Conservation (phyloP, 768 basidiomycete species). For the Boletellus ananiceps region DNA sequence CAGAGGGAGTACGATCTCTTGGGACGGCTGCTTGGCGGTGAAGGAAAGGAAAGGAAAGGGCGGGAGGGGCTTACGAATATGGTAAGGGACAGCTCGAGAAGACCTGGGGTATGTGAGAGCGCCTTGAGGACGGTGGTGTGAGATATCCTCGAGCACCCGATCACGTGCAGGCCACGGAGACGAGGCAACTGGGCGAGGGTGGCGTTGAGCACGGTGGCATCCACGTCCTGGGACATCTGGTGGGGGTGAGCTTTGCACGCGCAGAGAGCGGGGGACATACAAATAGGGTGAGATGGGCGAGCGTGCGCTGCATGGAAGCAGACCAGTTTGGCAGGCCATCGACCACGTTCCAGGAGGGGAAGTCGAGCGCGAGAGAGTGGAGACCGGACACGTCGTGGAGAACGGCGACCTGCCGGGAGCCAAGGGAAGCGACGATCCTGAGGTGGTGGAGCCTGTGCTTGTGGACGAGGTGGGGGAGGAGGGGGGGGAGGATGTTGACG, state of each 20-base stretch:
- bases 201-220: constrained; percentile 45
- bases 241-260: background rate
- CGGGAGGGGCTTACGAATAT: constrained; percentile 43
- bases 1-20: constrained; percentile 4
- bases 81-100: constrained; percentile 61
- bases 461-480: constrained; percentile 44
- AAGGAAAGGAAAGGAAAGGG: background rate
- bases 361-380: constrained; percentile 48
- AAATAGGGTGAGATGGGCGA: constrained; percentile 54
- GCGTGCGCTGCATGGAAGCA: constrained; percentile 35
- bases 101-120: constrained; percentile 42
- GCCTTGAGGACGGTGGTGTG: constrained; percentile 47
- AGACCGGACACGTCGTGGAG: constrained; percentile 40
- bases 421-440: constrained; percentile 51
- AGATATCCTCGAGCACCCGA: constrained; percentile 55
- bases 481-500: constrained; percentile 40
- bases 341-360: constrained; percentile 58
- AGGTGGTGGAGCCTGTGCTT: constrained; percentile 44
- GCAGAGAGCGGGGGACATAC: constrained; percentile 37
- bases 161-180: constrained; percentile 55
- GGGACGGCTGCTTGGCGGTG: background rate
- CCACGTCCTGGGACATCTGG: constrained; percentile 55
- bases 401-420: constrained; percentile 42
- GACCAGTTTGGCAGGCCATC: constrained; percentile 59
- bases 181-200: constrained; percentile 47